A percentile compares a stretch with the other conserved stretches of the same genome.
Evolutionary conservation across 2,329 filamentous ascomycete genomes (phyloP).

Genomic region (Xylaria digitata): DNA sequence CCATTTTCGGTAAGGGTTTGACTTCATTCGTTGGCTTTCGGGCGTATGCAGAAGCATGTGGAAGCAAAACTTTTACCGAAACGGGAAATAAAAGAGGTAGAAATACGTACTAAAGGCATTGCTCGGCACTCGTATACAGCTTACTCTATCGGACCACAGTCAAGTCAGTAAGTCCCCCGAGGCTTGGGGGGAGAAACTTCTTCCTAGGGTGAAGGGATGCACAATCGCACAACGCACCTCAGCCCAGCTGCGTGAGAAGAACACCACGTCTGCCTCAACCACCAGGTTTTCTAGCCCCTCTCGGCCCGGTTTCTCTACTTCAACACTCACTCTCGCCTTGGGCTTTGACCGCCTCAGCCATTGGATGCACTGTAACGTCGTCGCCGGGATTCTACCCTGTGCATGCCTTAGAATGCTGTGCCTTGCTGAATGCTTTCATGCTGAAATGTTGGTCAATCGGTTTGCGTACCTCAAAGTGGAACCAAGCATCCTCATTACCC

Average conservation of each 20-base stretch:
- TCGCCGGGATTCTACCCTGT: slow-evolving; percentile 72
- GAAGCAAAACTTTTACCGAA: slow-evolving; percentile 10
- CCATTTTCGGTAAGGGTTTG: slow-evolving; percentile 5
- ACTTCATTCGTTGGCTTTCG: neutral
- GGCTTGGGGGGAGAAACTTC: neutral
- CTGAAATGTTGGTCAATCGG: slow-evolving; percentile 40
- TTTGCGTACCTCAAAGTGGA: slow-evolving; percentile 74
- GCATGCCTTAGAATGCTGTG: slow-evolving; percentile 39
- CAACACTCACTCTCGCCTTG: slow-evolving; percentile 70
- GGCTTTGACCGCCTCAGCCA: slow-evolving; percentile 62
- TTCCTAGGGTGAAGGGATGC: slow-evolving; percentile 1
- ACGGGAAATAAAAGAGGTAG: slow-evolving; percentile 4
- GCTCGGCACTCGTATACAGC: slow-evolving; percentile 47
- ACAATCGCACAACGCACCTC: slow-evolving; percentile 60
- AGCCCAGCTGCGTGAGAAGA: slow-evolving; percentile 78
- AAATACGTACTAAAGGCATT: slow-evolving; percentile 41
- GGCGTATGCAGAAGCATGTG: slow-evolving; percentile 7
- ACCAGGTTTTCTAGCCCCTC: slow-evolving; percentile 69
- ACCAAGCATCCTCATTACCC: slow-evolving; percentile 63
- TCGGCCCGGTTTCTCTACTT: slow-evolving; percentile 76
- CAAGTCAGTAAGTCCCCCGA: slow-evolving; percentile 23
- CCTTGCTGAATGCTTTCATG: slow-evolving; percentile 28
- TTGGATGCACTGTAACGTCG: slow-evolving; percentile 68
- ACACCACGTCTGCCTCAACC: slow-evolving; percentile 74
- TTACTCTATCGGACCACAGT: slow-evolving; percentile 45